These are phyloP conservation scores for Scheffersomyces insectosa DNA, from an alignment of 1,139 yeast genomes.

Conservation along the genomic window DNA sequence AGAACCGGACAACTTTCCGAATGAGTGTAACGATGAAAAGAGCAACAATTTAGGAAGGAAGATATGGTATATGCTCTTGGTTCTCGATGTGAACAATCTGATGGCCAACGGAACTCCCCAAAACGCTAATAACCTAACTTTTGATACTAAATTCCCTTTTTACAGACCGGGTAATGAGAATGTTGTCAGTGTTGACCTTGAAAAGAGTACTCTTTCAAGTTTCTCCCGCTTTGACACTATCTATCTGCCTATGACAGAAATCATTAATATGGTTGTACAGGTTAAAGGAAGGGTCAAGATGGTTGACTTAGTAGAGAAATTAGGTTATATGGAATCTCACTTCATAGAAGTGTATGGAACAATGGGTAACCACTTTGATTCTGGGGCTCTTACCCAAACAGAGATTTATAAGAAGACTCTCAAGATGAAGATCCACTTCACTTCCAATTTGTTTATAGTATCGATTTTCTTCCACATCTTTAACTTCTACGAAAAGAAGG, in stretches of 20 bases:
- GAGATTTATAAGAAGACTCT: conserved; percentile 5
- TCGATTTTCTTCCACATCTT: conserved; percentile 41
- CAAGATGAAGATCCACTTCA: conserved; percentile 10
- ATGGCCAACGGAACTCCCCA: conserved; percentile 41
- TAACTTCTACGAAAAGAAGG: conserved; percentile 37
- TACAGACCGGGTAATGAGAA: conserved; percentile 34
- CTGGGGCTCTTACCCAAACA: conserved; percentile 13
- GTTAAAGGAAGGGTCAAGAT: conserved; percentile 21
- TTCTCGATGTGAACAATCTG: conserved; percentile 38
- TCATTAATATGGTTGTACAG: conserved; percentile 19
- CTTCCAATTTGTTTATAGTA: conserved; percentile 23
- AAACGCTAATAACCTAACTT: conserved; percentile 25
- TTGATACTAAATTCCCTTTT: conserved; percentile 34
- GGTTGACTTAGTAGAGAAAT: conserved; percentile 16
- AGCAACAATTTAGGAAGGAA: conserved; percentile 35
- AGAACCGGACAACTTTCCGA: conserved; percentile 35
- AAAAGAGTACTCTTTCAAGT: conserved; percentile 15
- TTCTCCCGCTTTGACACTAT: conserved; percentile 18
- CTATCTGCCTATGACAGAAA: conserved; percentile 18
- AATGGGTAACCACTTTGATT: conserved; percentile 13
- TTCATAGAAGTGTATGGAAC: conserved; percentile 14
- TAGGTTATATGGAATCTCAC: conserved; percentile 18
- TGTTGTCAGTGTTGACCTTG: conserved; percentile 24
- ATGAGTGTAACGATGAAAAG: conserved; percentile 21
- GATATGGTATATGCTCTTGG: conserved; percentile 32